Evolutionary conservation across 2,329 filamentous ascomycete genomes (phyloP).

Genomic region (Aspergillus viridinutans): DNA sequence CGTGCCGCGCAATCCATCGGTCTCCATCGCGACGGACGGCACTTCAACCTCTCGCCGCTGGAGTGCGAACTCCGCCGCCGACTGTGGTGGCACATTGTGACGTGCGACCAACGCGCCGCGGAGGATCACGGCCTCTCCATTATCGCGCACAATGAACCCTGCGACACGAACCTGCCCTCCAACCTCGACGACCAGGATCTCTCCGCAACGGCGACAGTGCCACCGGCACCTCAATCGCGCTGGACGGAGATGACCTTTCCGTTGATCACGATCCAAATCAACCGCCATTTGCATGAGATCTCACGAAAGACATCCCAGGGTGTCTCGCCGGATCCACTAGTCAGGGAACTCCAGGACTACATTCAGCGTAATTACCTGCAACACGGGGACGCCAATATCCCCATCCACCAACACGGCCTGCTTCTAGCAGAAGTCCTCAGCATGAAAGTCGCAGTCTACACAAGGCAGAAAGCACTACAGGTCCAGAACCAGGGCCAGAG

Average conservation of each 20-base stretch:
- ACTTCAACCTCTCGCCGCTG: slow-evolving; percentile 48
- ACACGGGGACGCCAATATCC: slow-evolving; percentile 52
- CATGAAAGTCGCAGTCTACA: slow-evolving; percentile 35
- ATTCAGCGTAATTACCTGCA: slow-evolving; percentile 49
- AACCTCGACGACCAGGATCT: slow-evolving; percentile 56
- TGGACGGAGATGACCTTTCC: slow-evolving; percentile 58
- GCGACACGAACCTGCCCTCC: slow-evolving; percentile 33
- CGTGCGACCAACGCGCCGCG: slow-evolving; percentile 42
- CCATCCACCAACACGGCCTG: slow-evolving; percentile 35
- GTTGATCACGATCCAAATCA: slow-evolving; percentile 51
- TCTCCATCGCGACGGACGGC: slow-evolving; percentile 49
- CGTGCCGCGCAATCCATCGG: slow-evolving; percentile 49
- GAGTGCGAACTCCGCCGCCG: slow-evolving; percentile 52
- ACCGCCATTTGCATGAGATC: slow-evolving; percentile 12
- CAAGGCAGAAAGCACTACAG: slow-evolving; percentile 17
- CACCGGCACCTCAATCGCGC: slow-evolving; percentile 46
- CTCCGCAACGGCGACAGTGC: slow-evolving; percentile 45
- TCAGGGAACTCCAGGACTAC: slow-evolving; percentile 41
- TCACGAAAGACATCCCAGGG: slow-evolving; percentile 36
- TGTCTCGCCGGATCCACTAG: slow-evolving; percentile 29
- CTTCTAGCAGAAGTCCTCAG: slow-evolving; percentile 26
- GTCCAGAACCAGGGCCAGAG: slow-evolving; percentile 8
- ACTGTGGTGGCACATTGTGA: slow-evolving; percentile 53
- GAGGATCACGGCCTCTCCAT: slow-evolving; percentile 57
- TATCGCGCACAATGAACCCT: slow-evolving; percentile 42